Conservation (phyloP, 768 basidiomycete genomes). For the Hydnomerulius pinastri region DNA sequence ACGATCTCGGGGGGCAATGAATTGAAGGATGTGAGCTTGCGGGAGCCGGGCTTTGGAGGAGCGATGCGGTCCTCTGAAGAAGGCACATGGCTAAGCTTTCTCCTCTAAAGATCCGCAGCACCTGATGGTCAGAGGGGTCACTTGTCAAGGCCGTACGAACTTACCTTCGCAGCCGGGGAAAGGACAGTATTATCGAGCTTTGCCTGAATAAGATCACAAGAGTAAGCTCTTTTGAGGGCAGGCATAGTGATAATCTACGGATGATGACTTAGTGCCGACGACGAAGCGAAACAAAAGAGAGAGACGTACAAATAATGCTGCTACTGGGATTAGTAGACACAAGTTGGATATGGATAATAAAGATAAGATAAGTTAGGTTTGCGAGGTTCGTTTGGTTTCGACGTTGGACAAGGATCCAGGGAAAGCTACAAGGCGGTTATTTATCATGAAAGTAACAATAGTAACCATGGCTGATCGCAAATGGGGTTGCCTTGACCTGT, state of each 20-base stretch:
- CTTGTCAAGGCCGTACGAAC: too few species aligned
- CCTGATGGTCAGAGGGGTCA: too few species aligned
- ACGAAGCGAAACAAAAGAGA: background rate
- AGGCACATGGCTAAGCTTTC: background rate
- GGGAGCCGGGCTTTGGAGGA: too few species aligned
- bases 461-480: background rate
- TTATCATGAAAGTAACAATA: background rate
- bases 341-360: background rate
- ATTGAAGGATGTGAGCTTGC: too few species aligned
- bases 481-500: background rate
- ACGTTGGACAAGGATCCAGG: background rate
- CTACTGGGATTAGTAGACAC: background rate
- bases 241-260: too few species aligned
- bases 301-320: background rate
- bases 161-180: too few species aligned
- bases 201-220: background rate
- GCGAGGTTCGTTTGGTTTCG: too few species aligned
- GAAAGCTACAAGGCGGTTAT: background rate
- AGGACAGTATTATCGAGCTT: too few species aligned
- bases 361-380: background rate
- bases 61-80: too few species aligned
- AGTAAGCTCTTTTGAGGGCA: background rate
- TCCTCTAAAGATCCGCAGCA: too few species aligned
- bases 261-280: too few species aligned
- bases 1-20: conserved; percentile 28